Percentiles rank a stretch among this genome's conserved stretches.
Conservation (phyloP, 176 grass and related monocot species). For the Sorghum bicolor region Sorghum_bicolor_NCBIv3 NC_012876.2:4655501-4656000, state of each 20-base stretch:
- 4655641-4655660: constrained; percentile 25
- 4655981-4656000: not conserved
- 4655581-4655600: not conserved
- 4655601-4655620: constrained; percentile 39
- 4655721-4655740: not conserved
- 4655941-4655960: constrained; percentile 9
- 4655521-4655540: not conserved
- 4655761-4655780: not conserved
- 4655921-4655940: constrained; percentile 36
- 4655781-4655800: not conserved
- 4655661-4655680: constrained; percentile 53
- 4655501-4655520: not conserved
- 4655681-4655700: not conserved
- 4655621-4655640: constrained; percentile 20
- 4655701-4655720: constrained; percentile 28
- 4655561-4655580: not conserved
- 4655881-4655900: constrained; percentile 49
- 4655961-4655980: not conserved
- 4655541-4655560: not conserved
- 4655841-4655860: not conserved
- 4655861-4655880: constrained; percentile 58
- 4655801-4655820: not conserved
- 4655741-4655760: not conserved
- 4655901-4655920: constrained; percentile 47
- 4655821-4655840: not conserved